These are phyloP conservation scores for Talaromyces islandicus DNA, from an alignment of 2,329 filamentous ascomycete genomes.

Conservation along the genomic window DNA sequence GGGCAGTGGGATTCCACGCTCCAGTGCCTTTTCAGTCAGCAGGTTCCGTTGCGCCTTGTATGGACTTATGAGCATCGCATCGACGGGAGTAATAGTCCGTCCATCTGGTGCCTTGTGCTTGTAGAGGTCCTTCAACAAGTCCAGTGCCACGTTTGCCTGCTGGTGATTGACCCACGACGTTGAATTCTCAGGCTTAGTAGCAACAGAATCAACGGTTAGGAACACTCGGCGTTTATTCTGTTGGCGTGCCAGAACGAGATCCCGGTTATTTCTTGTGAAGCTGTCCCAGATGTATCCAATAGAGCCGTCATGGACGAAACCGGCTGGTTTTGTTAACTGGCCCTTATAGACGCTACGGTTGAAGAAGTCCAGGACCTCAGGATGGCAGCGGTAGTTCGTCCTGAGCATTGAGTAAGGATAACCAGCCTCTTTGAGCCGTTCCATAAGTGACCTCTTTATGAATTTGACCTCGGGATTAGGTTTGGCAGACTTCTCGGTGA, in stretches of 20 bases:
- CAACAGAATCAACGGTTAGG: too few relatives aligned
- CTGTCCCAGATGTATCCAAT: neutral
- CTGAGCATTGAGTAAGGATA: neutral
- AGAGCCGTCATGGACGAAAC: neutral
- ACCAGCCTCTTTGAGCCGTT: neutral
- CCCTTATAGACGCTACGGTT: neutral
- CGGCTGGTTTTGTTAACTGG: neutral
- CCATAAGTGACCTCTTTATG: neutral
- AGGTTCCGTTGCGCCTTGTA: too few relatives aligned
- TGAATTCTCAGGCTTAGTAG: too few relatives aligned
- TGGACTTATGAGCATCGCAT: too few relatives aligned
- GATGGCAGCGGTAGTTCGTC: neutral
- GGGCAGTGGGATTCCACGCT: neutral
- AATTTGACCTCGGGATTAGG: neutral
- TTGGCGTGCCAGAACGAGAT: neutral
- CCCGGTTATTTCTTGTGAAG: neutral
- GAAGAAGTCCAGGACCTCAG: neutral
- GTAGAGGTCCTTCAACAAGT: too few relatives aligned
- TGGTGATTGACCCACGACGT: too few relatives aligned
- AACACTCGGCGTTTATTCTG: too few relatives aligned
- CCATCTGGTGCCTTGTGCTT: too few relatives aligned
- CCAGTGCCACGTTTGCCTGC: too few relatives aligned
- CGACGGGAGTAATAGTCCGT: too few relatives aligned
- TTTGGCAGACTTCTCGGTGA: neutral
- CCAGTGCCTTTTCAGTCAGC: neutral